Percentiles rank a stretch among this genome's conserved stretches.
These are phyloP conservation scores for Fusarium subglutinans DNA, from an alignment of 2,329 filamentous ascomycete genomes.

Conservation along the genomic window DNA sequence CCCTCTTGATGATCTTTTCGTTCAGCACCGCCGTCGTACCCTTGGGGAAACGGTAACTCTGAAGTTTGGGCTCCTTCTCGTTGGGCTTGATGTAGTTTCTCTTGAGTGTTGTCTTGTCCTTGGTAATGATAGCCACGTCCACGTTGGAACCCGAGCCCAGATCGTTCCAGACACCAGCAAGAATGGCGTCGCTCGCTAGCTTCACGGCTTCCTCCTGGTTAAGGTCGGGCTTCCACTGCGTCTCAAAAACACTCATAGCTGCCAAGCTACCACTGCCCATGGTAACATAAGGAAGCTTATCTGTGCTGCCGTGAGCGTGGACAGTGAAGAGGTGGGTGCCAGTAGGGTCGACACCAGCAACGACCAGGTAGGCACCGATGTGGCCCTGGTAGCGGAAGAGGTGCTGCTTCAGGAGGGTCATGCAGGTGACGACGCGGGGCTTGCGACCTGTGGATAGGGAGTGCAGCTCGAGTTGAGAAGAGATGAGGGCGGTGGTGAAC, in stretches of 20 bases:
- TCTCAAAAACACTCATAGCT: conserved; percentile 98
- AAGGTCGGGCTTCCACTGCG: conserved; percentile 85
- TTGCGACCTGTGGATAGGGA: conserved; percentile 95
- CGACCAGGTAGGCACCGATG: conserved; percentile 97
- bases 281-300: conserved; percentile 98
- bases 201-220: conserved; percentile 83
- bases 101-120: conserved; percentile 92
- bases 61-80: conserved; percentile 87
- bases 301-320: conserved; percentile 96
- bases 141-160: conserved; percentile 97
- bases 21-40: conserved; percentile 97
- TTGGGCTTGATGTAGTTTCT: conserved; percentile 95
- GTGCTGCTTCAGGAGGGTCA: conserved; percentile 99
- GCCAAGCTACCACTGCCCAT: conserved; percentile 97
- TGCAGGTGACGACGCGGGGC: conserved; percentile 97
- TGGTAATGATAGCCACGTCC: conserved; percentile 93
- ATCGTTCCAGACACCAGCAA: conserved; percentile 99
- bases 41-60: conserved; percentile 88
- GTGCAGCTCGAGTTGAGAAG: conserved; percentile 97
- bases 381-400: conserved; percentile 98
- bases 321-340: conserved; percentile 97
- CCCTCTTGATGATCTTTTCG: conserved; percentile 94
- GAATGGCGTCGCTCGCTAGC: conserved; percentile 85
- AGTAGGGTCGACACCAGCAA: conserved; percentile 95
- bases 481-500: conserved; percentile 98